Conservation (phyloP, 169 alveolate species). For the Cytauxzoon felis region DNA sequence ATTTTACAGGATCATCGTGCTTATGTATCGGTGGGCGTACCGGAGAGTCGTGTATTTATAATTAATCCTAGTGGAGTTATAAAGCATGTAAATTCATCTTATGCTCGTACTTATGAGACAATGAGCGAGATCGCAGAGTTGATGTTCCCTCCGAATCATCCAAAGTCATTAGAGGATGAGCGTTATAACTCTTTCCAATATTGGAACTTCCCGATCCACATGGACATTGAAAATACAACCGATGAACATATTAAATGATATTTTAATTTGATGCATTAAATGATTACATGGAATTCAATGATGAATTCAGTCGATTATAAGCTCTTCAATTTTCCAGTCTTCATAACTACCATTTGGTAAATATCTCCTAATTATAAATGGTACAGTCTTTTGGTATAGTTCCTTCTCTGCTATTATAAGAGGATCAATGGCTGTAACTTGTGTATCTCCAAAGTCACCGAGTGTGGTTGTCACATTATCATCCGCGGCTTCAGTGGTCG, state of each 20-base stretch:
- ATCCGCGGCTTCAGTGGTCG: slow-evolving; percentile 56
- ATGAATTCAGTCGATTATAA: slow-evolving; percentile 85
- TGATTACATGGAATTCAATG: no score
- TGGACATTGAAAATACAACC: background rate
- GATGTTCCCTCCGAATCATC: slow-evolving; percentile 52
- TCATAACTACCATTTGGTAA: slow-evolving; percentile 98
- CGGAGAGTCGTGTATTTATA: slow-evolving; percentile 86
- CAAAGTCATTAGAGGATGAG: background rate
- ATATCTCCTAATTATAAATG: slow-evolving; percentile 96
- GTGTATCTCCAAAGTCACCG: slow-evolving; percentile 70
- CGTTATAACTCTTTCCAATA: slow-evolving; percentile 17
- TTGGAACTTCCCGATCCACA: slow-evolving; percentile 34
- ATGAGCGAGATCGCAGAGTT: slow-evolving; percentile 53
- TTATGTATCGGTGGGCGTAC: slow-evolving; percentile 88
- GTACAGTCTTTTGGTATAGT: slow-evolving; percentile 93
- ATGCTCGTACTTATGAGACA: slow-evolving; percentile 78
- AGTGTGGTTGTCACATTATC: slow-evolving; percentile 66
- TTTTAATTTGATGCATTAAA: no score
- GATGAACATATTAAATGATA: no score
- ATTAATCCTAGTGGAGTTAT: slow-evolving; percentile 86
- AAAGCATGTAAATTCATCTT: slow-evolving; percentile 79
- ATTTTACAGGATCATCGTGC: slow-evolving; percentile 82
- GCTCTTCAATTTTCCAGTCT: slow-evolving; percentile 94
- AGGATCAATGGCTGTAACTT: slow-evolving; percentile 94
- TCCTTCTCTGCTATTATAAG: slow-evolving; percentile 97